These are phyloP conservation scores for Erucastrum elatum DNA, from an alignment of 345 rosid species.

Conservation along the genomic window DNA sequence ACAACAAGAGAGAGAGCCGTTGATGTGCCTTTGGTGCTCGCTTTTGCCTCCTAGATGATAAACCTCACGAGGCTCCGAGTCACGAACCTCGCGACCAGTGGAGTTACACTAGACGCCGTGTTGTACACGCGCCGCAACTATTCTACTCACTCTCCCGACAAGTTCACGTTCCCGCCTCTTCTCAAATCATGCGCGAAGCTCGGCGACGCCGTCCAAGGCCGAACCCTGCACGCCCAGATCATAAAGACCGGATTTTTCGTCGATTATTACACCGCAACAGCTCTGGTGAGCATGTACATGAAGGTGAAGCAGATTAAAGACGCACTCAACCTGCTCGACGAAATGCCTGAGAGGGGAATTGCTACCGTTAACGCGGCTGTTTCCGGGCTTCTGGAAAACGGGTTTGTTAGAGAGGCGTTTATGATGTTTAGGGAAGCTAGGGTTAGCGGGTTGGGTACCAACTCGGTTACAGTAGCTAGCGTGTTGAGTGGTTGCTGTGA, in stretches of 20 bases:
- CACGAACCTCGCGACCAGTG: slow-evolving; percentile 40
- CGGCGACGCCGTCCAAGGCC: slow-evolving; percentile 47
- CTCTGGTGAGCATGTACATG: slow-evolving; percentile 51
- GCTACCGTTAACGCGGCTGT: slow-evolving; percentile 51
- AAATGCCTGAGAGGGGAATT: slow-evolving; percentile 39
- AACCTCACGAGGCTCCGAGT: slow-evolving; percentile 42
- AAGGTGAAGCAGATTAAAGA: slow-evolving; percentile 34
- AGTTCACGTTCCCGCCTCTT: slow-evolving; percentile 72
- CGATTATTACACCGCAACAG: slow-evolving; percentile 48
- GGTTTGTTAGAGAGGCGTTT: slow-evolving; percentile 44
- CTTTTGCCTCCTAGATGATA: slow-evolving; percentile 1
- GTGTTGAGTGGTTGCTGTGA: slow-evolving; percentile 47
- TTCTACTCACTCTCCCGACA: slow-evolving; percentile 39
- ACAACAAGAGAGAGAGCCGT: background rate
- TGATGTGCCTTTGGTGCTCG: background rate
- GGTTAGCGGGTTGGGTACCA: slow-evolving; percentile 43
- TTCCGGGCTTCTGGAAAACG: slow-evolving; percentile 57
- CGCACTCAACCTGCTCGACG: slow-evolving; percentile 46
- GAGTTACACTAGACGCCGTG: slow-evolving; percentile 43
- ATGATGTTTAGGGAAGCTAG: slow-evolving; percentile 46
- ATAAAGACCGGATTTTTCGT: slow-evolving; percentile 51
- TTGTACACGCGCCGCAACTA: slow-evolving; percentile 31
- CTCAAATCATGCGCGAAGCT: slow-evolving; percentile 62
- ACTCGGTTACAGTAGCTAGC: slow-evolving; percentile 58
- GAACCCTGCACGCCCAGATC: slow-evolving; percentile 49